A percentile compares a stretch with the other conserved stretches of the same genome.
Evolutionary conservation across 345 rosid genomes (phyloP).

Genomic region (Crucihimalaya himalaica): DNA sequence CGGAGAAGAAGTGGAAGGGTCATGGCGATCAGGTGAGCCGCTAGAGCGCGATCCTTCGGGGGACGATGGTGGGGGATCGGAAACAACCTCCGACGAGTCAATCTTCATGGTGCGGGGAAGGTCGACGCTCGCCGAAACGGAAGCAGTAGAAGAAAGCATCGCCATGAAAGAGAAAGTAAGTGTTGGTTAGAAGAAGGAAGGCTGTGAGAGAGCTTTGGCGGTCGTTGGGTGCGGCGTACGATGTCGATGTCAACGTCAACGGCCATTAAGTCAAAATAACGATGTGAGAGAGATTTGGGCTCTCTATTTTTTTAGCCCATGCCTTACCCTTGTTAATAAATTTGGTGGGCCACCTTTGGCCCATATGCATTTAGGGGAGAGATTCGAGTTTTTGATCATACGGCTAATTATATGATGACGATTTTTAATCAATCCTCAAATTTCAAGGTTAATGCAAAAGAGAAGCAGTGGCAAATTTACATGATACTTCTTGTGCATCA

Average conservation of each 20-base stretch:
- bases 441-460: not conserved
- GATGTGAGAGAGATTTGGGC: constrained; percentile 29
- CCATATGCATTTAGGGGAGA: not conserved
- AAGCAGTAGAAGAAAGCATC: constrained; percentile 53
- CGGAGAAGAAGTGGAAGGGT: constrained; percentile 51
- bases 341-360: not conserved
- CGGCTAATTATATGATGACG: no score
- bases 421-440: not conserved
- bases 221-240: constrained; percentile 31
- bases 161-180: constrained; percentile 12
- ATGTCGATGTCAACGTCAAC: constrained; percentile 35
- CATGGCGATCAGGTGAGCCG: constrained; percentile 59
- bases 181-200: not conserved
- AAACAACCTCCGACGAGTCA: constrained; percentile 46
- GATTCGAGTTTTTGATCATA: not conserved
- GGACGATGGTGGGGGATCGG: constrained; percentile 45
- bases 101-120: constrained; percentile 28
- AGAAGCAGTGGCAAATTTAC: not conserved
- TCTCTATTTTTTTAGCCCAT: constrained; percentile 21
- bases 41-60: constrained; percentile 39
- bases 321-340: not conserved
- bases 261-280: constrained; percentile 24
- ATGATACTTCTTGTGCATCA: not conserved
- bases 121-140: constrained; percentile 44
- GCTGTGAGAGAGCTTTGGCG: constrained; percentile 15